Base-by-base conservation (phyloP, 23 red algal genomes). In the Agarophyton chilense region DNA sequence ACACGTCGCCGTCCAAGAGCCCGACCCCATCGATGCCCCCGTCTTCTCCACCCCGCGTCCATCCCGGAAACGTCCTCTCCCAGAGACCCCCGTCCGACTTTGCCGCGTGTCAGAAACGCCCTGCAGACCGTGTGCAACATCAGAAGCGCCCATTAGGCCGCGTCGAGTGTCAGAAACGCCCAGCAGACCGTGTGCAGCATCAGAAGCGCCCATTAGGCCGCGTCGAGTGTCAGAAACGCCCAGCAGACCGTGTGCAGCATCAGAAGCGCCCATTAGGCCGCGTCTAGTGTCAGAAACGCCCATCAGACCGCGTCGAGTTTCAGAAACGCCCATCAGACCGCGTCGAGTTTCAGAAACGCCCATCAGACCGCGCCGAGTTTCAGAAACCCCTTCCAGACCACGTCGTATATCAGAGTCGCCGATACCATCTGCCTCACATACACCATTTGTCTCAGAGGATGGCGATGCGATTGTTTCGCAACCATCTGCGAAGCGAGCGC, bases 341-440 rank as follows among this genome's bases (percentile, higher is more conserved):
- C n/a, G n/a, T n/a, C n/a, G n/a, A n/a, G n/a, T n/a, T n/a, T n/a
- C n/a, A n/a, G n/a, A n/a, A n/a, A 61, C 56, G 8, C 56, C 56
- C 56, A 61, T 22, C 56, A 61, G 56, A 17, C 19, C n/a, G 56
- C 56, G 7, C 6, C 56, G 39, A 34, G 41, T 74, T 2, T 47
- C 68, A 29, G 41, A 74, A 9, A 47, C 68, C 2, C 68, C 68
- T 26, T 6, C 47, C 68, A 45, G 68, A 29, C 68, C 25, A 21
- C 68, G 24, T 74, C 68, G 68, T 12, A 39, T 74, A 17, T 74
- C 68, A 47, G 68, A 74, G 68, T 17, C 68, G 68, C 68, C 68
- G 29, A 18, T 65, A 17, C 60, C 60, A 1, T 36, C 60, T 36
- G 60, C 31, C 31, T 24, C 29, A 18, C 60, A 18, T 14, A 35